These are phyloP conservation scores for Penicillium mononematosum DNA, from an alignment of 495 filamentous ascomycete genomes.

Conservation along the genomic window DNA sequence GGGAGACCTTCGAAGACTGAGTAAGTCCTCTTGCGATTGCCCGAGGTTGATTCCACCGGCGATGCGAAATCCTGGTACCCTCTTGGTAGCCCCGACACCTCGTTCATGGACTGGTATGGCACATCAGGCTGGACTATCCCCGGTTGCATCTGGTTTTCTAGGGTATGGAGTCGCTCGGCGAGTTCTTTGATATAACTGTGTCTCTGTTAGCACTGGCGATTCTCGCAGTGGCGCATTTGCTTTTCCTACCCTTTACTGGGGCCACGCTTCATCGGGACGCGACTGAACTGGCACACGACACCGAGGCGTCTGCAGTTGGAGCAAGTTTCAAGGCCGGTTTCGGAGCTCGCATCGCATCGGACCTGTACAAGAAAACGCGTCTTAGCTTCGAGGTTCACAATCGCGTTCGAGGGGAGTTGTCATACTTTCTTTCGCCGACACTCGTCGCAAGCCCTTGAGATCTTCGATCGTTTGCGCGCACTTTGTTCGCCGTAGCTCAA, in stretches of 20 bases:
- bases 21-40: slow-evolving; percentile 55
- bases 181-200: slow-evolving; percentile 92
- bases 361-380: slow-evolving; percentile 51
- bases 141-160: slow-evolving; percentile 67
- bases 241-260: slow-evolving; percentile 82
- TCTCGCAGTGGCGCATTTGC: slow-evolving; percentile 1
- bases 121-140: slow-evolving; percentile 48
- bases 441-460: slow-evolving; percentile 92
- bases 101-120: slow-evolving; percentile 48
- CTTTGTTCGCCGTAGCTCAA: slow-evolving; percentile 58
- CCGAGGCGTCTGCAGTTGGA: slow-evolving; percentile 80
- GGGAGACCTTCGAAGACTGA: slow-evolving; percentile 55
- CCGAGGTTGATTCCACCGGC: slow-evolving; percentile 40
- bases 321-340: slow-evolving; percentile 75
- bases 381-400: slow-evolving; percentile 19
- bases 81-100: slow-evolving; percentile 40
- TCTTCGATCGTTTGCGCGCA: slow-evolving; percentile 83
- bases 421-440: slow-evolving; percentile 87
- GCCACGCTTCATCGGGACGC: slow-evolving; percentile 91
- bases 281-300: slow-evolving; percentile 80
- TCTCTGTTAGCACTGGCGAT: slow-evolving; percentile 22
- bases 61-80: slow-evolving; percentile 52
- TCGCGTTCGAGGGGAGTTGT: slow-evolving; percentile 15
- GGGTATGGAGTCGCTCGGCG: slow-evolving; percentile 78
- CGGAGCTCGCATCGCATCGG: slow-evolving; percentile 84